Base-by-base conservation (phyloP, 1,284 basidiomycete genomes). In the Rhodofomes roseus region DNA sequence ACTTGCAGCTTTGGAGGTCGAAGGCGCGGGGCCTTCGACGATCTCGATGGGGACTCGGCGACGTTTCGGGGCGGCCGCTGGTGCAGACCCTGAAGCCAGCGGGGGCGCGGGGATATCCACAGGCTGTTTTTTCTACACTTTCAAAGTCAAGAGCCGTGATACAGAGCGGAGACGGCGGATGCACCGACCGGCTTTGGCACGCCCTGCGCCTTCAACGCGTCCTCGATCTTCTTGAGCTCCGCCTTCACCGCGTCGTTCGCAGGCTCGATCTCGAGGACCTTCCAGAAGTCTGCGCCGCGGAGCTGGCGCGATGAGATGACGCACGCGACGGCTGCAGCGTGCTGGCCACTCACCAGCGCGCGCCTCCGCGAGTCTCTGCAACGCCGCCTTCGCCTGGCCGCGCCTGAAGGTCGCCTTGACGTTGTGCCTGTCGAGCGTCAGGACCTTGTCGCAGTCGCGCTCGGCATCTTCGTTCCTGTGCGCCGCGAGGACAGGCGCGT, bases 391-490 rank as follows among this genome's bases (percentile, higher is more conserved):
- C 1, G 91, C 90, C 69, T 92, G 89, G 0, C 80, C 89, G 62
- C 90, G 77, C 60, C 91, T 75, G 67, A 87, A 93, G 36, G 88
- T 68, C 0, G 85, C 91, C 64, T 93, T 93, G 16, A 85, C 81
- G 65, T 89, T 90, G 44, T 74, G 76, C n/a, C 73, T 62, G 62
- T 76, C 83, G 29, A 89, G 68, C 2, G 62, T 65, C 54, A 90
- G 73, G 7, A 82, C 86, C 3, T 76, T 79, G 2, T 81, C 80
- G 66, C 89, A 91, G 69, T 92, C 90, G 57, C 87, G 74, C 68
- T 90, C 87, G 18, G 89, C 88, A 71, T 93, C 90, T 68, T 86
- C 81, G 62, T 83, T 76, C 68, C 90, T 92, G 55, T n/a, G n/a
- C n/a, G n/a, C n/a, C n/a, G n/a, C n/a, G n/a, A n/a, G n/a, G n/a